Evolutionary conservation across 352 stramenopile species (phyloP).

Genomic region (Pythium phragmitis): DNA sequence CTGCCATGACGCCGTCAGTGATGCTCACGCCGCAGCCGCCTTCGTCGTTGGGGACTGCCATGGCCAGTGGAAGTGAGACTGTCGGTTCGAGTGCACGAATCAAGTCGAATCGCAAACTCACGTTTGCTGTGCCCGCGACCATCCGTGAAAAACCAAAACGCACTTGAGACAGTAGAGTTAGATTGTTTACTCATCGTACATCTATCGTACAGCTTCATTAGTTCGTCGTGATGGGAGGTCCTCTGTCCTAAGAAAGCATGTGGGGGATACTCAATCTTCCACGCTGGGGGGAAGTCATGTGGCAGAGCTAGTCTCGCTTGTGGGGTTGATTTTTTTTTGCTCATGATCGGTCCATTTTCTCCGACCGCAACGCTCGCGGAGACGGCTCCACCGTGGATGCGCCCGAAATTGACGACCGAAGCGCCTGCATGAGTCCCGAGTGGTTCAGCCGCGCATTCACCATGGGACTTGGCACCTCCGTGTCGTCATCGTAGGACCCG

Average conservation of each 20-base stretch:
- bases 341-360: slow-evolving; percentile 74
- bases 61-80: not conserved
- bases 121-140: slow-evolving; percentile 28
- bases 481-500: slow-evolving; percentile 50
- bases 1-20: not conserved
- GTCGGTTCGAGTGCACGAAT: not conserved
- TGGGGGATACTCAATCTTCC: slow-evolving; percentile 14
- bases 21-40: not conserved
- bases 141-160: slow-evolving; percentile 25
- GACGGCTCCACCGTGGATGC: slow-evolving; percentile 24
- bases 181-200: slow-evolving; percentile 6
- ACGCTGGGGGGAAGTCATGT: slow-evolving; percentile 1
- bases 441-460: slow-evolving; percentile 63
- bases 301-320: slow-evolving; percentile 7
- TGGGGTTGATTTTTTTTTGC: slow-evolving; percentile 21
- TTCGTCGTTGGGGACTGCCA: not conserved
- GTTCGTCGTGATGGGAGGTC: not conserved
- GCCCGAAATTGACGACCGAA: slow-evolving; percentile 44
- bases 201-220: slow-evolving; percentile 35
- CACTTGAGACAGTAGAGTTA: not conserved
- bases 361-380: slow-evolving; percentile 36
- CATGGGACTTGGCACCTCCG: slow-evolving; percentile 35
- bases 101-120: slow-evolving; percentile 27
- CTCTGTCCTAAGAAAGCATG: slow-evolving; percentile 19
- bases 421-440: slow-evolving; percentile 54